A percentile compares a stretch with the other conserved stretches of the same genome.
These are phyloP conservation scores for Podospora pseudoanserina DNA, from an alignment of 495 filamentous ascomycete genomes.

Conservation along the genomic window DNA sequence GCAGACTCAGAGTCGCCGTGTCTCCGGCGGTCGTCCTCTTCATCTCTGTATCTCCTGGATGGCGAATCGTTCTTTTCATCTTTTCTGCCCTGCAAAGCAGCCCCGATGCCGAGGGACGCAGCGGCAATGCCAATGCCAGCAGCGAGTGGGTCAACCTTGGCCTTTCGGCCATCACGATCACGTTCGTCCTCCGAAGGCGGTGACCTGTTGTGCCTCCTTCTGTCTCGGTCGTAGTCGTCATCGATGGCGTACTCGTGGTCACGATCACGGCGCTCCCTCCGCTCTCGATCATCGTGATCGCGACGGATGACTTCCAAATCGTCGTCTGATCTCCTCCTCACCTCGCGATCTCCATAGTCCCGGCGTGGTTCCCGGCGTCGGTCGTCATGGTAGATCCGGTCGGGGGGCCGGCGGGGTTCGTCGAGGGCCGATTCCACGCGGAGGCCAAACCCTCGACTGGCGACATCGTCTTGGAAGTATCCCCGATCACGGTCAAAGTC, in stretches of 20 bases:
- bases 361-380: slow-evolving; percentile 30
- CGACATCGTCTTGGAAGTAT: slow-evolving; percentile 40
- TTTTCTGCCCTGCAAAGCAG: slow-evolving; percentile 24
- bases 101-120: slow-evolving; percentile 35
- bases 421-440: slow-evolving; percentile 36
- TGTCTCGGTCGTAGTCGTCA: slow-evolving; percentile 25
- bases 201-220: slow-evolving; percentile 14
- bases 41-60: slow-evolving; percentile 24
- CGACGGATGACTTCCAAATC: slow-evolving; percentile 26
- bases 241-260: slow-evolving; percentile 21
- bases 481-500: slow-evolving; percentile 29
- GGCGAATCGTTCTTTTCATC: slow-evolving; percentile 25
- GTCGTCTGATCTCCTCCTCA: slow-evolving; percentile 38
- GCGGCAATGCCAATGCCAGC: slow-evolving; percentile 38
- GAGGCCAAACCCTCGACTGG: slow-evolving; percentile 44
- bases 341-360: slow-evolving; percentile 29
- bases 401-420: slow-evolving; percentile 27
- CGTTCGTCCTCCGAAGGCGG: slow-evolving; percentile 21
- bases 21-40: slow-evolving; percentile 19
- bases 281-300: slow-evolving; percentile 25
- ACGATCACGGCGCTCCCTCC: slow-evolving; percentile 24
- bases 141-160: slow-evolving; percentile 36
- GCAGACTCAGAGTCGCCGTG: slow-evolving; percentile 25
- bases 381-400: slow-evolving; percentile 34
- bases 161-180: slow-evolving; percentile 26